Conservation (phyloP, 192 early-diverging fungal genomes). For the Pilobolus umbonatus region DNA sequence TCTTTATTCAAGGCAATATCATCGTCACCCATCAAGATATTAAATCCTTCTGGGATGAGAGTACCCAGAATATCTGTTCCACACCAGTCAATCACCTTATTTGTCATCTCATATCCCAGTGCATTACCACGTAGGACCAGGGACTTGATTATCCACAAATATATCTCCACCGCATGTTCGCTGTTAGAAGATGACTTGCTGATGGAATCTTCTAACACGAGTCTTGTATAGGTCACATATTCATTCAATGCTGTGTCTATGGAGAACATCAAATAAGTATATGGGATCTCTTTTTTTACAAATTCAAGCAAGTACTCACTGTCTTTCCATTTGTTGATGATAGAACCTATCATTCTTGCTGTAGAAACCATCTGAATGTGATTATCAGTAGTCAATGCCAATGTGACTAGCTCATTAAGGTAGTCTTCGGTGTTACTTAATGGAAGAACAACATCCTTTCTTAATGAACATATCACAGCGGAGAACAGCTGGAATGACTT, state of each 20-base stretch:
- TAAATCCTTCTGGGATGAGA: slow-evolving; percentile 63
- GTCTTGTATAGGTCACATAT: slow-evolving; percentile 18
- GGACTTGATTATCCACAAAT: slow-evolving; percentile 50
- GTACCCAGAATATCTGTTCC: slow-evolving; percentile 35
- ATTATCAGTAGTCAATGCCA: slow-evolving; percentile 9
- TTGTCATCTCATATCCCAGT: slow-evolving; percentile 48
- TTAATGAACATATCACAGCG: slow-evolving; percentile 18
- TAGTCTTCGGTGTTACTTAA: slow-evolving; percentile 17
- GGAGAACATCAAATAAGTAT: neutral
- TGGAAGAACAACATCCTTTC: slow-evolving; percentile 12
- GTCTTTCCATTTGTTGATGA: slow-evolving; percentile 33
- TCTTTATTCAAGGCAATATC: slow-evolving; percentile 64
- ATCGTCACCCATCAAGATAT: slow-evolving; percentile 71
- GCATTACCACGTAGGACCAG: slow-evolving; percentile 50
- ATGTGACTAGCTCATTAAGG: slow-evolving; percentile 4
- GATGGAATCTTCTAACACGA: slow-evolving; percentile 6
- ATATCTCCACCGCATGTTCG: slow-evolving; percentile 15
- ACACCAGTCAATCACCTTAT: slow-evolving; percentile 51
- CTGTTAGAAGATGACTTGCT: neutral
- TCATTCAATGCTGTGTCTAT: slow-evolving; percentile 26
- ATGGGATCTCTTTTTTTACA: slow-evolving; percentile 1
- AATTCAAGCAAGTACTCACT: slow-evolving; percentile 31
- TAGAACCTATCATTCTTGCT: slow-evolving; percentile 15
- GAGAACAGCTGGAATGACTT: slow-evolving; percentile 8
- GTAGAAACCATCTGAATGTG: slow-evolving; percentile 11